Percentiles rank a stretch among this genome's conserved stretches.
Evolutionary conservation across 805 yeast species (phyloP).

Genomic region (Maudiozyma barnettii): DNA sequence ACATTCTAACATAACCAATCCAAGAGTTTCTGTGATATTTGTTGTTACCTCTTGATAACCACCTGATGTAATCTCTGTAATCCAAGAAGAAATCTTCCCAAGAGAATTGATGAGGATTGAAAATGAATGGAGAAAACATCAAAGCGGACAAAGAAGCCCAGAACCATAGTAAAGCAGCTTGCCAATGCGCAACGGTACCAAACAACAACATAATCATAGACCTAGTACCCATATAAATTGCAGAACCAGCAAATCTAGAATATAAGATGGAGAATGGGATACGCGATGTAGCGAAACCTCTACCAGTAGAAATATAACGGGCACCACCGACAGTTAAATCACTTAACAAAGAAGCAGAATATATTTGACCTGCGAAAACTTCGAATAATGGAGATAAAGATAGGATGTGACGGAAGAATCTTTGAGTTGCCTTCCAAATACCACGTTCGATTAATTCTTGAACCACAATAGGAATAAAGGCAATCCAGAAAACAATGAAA

Average conservation of each 20-base stretch:
- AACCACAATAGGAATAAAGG: slow-evolving; percentile 67
- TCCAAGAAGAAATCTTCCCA: slow-evolving; percentile 95
- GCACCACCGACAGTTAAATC: slow-evolving; percentile 82
- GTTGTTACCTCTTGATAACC: slow-evolving; percentile 86
- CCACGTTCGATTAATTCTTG: slow-evolving; percentile 81
- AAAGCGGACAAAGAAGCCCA: slow-evolving; percentile 88
- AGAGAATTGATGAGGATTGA: slow-evolving; percentile 96
- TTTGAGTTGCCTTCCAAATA: slow-evolving; percentile 59
- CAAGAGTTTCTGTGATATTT: slow-evolving; percentile 84
- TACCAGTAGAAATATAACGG: slow-evolving; percentile 75
- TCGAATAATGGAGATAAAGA: slow-evolving; percentile 76
- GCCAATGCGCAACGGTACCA: slow-evolving; percentile 78
- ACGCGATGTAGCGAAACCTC: slow-evolving; percentile 79
- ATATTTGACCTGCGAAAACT: slow-evolving; percentile 73
- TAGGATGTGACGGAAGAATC: slow-evolving; percentile 58
- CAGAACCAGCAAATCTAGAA: slow-evolving; percentile 71
- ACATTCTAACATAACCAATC: slow-evolving; percentile 75
- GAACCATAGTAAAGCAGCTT: slow-evolving; percentile 90
- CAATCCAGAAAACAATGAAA: slow-evolving; percentile 72
- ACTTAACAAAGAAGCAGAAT: slow-evolving; percentile 58
- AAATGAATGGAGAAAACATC: slow-evolving; percentile 84
- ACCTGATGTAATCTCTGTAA: slow-evolving; percentile 85
- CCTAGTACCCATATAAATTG: slow-evolving; percentile 79
- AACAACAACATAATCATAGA: slow-evolving; percentile 61
- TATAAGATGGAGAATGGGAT: slow-evolving; percentile 66